phyloP scores from a whole-genome alignment of 768 basidiomycete species.

The Naganishia antarctica region DNA sequence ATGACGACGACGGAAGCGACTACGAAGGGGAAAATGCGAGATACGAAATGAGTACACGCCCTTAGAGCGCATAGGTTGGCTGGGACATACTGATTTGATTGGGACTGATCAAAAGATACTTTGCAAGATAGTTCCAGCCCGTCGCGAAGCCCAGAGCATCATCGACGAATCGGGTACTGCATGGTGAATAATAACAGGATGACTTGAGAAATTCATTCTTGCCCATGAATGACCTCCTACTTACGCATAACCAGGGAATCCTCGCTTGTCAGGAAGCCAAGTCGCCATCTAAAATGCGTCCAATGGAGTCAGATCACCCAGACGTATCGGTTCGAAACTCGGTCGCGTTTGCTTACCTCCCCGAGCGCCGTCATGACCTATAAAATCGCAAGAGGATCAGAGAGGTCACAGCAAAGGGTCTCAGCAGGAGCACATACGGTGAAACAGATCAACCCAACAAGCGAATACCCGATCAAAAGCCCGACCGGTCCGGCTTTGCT shows the following conservation, averaged over 20 bases:
- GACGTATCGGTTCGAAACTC: no score
- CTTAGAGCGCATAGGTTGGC: no score
- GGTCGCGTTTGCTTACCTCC: no score
- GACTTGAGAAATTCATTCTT: not conserved
- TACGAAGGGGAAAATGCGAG: not conserved
- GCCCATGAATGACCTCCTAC: not conserved
- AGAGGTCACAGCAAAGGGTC: not conserved
- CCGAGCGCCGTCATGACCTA: constrained; percentile 5
- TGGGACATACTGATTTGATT: constrained; percentile 39
- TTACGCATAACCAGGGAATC: constrained; percentile 44
- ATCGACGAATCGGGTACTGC: constrained; percentile 41
- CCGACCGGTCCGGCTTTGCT: constrained; percentile 40
- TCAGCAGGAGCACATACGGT: constrained; percentile 42
- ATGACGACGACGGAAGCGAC: constrained; percentile 37
- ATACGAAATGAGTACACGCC: no score
- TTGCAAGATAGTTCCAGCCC: constrained; percentile 38
- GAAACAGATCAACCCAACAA: constrained; percentile 37
- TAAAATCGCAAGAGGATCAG: no score
- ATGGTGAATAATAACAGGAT: not conserved
- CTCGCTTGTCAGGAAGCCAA: constrained; percentile 40
- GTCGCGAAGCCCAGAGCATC: constrained; percentile 43
- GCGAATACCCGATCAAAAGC: constrained; percentile 36
- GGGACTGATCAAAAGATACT: constrained; percentile 51
- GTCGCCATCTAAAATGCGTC: constrained; percentile 35
- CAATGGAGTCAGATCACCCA: no score